Evolutionary conservation across 306 rosid genomes (phyloP), one percentile per base, ranked within the genome.

Genomic region (Malus asiatica): DNA sequence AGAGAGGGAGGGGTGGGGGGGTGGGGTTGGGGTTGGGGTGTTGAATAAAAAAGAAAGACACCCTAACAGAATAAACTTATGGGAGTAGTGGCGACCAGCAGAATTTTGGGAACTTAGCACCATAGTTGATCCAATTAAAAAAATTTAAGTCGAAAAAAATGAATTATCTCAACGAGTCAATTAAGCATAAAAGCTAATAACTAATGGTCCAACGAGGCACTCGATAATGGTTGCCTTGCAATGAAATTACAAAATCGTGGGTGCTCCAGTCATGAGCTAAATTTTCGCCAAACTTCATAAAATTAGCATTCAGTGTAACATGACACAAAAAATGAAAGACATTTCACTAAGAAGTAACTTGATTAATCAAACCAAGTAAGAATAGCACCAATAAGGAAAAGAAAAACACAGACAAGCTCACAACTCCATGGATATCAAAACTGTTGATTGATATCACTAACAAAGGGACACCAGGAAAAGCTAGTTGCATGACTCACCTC

Each of bases 401-500:
- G 60, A 20, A 22, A 58, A 29, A 71, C 5, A n/a, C 5, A n/a
- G 18, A 16, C 64, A 40, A 73, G 57, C 23, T 38, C 82, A 76
- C 75, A 68, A 76, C 46, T 40, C 64, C 33, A 74, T 62, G 16
- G 63, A 23, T 59, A 65, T 61, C 13, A 22, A 71, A 69, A 79
- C 76, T 57, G 80, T 72, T 79, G 65, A 67, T n/a, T 29, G 30
- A 78, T 68, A 78, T 62, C 78, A 77, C 68, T 53, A 75, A 48
- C 51, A 52, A 72, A 51, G 72, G 65, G 64, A 60, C 45, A 80
- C 53, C 33, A 78, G 30, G 48, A 76, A 69, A 73, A 86, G 67
- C n/a, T 73, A 84, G 72, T 25, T 59, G 55, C 33, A 71, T 72
- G 85, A 88, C 96, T 90, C 92, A 88, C 98, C 94, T 93, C 98